Conservation (phyloP, 192 early-diverging fungal species). For the Pilobolus umbonatus region DNA sequence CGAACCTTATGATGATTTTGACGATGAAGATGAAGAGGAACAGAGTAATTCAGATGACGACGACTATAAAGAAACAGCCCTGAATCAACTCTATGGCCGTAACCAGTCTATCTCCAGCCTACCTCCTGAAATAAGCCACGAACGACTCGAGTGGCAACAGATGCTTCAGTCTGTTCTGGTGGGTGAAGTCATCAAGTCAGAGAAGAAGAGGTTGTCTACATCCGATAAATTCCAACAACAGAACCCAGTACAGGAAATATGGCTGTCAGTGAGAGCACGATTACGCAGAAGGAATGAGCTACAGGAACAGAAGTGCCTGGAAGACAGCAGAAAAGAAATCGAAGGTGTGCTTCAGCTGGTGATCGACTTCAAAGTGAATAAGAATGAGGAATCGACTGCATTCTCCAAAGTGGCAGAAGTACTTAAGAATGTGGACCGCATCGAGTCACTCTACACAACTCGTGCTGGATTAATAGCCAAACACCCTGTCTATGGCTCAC, state of each 20-base stretch:
- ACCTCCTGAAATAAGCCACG: constrained; percentile 45
- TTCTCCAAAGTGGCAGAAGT: constrained; percentile 62
- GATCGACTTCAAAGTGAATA: constrained; percentile 49
- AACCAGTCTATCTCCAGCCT: constrained; percentile 14
- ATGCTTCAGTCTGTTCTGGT: constrained; percentile 78
- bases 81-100: constrained; percentile 22
- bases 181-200: constrained; percentile 80
- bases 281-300: constrained; percentile 52
- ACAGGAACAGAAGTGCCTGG: constrained; percentile 66
- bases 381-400: constrained; percentile 32
- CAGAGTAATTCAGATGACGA: constrained; percentile 4
- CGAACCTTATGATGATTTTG: constrained; percentile 8
- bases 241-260: constrained; percentile 52
- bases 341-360: constrained; percentile 54
- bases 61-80: constrained; percentile 17
- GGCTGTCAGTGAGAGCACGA: constrained; percentile 67
- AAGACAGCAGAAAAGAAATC: constrained; percentile 59
- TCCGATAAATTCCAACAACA: constrained; percentile 45
- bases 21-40: constrained; percentile 18
- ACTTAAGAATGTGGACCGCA: constrained; percentile 69
- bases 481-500: constrained; percentile 65
- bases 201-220: constrained; percentile 65
- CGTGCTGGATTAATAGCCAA: constrained; percentile 53
- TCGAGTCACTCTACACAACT: constrained; percentile 76
- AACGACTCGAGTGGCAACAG: constrained; percentile 81